Conservation (phyloP, 2,329 filamentous ascomycete genomes). For the Trichoderma koningiopsis region DNA sequence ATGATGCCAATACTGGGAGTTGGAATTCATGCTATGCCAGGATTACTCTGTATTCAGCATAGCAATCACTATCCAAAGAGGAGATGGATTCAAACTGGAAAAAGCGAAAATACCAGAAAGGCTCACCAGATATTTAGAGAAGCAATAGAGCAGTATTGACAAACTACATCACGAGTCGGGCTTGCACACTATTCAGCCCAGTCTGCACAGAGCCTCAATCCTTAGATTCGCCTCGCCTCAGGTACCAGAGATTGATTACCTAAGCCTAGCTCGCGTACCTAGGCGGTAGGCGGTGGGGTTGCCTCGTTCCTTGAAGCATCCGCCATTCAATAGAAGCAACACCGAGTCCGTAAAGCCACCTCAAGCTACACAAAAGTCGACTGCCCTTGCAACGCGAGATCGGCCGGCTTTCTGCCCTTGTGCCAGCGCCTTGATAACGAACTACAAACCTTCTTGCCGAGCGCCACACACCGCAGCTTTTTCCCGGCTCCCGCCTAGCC, state of each 20-base stretch:
- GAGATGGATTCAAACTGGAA: not conserved
- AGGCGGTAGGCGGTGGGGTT: conserved; percentile 18
- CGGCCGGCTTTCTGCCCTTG: not conserved
- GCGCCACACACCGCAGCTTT: not conserved
- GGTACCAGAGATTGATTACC: conserved; percentile 11
- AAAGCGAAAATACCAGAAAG: not conserved
- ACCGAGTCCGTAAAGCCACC: not conserved
- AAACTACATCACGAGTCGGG: not conserved
- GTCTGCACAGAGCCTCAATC: not conserved
- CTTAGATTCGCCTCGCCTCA: not conserved
- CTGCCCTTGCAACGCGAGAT: not conserved
- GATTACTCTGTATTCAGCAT: not conserved
- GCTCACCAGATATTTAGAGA: not conserved
- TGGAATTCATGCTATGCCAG: not conserved
- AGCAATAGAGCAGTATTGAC: not conserved
- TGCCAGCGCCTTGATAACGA: not conserved
- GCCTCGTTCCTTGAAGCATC: conserved; percentile 5
- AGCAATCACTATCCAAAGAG: not conserved
- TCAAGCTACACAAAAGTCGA: conserved; percentile 1
- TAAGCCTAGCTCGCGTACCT: conserved; percentile 15
- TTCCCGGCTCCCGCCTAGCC: not conserved
- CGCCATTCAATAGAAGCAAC: not conserved
- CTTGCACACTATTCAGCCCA: not conserved
- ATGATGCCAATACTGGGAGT: not conserved
- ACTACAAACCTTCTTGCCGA: not conserved